A percentile compares a stretch with the other conserved stretches of the same genome.
Evolutionary conservation across 148 eudicot genomes (phyloP).

Genomic region (Suaeda aralocaspica): DNA sequence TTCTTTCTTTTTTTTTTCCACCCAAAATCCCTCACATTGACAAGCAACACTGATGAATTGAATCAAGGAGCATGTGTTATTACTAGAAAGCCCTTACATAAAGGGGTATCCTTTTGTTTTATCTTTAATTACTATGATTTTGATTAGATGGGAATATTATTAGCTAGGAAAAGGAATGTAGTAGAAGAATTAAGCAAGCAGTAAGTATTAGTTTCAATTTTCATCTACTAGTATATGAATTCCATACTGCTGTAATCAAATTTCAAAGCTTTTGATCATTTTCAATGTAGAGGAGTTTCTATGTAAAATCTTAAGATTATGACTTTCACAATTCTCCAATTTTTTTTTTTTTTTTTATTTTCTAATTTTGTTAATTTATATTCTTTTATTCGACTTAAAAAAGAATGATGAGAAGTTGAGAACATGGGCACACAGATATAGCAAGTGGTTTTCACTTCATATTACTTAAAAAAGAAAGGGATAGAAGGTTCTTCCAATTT

Average conservation of each 20-base stretch:
- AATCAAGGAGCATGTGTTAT: constrained; percentile 16
- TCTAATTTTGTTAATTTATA: too few relatives aligned
- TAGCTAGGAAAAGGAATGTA: constrained; percentile 13
- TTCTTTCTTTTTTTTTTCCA: background rate
- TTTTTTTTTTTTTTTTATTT: too few relatives aligned
- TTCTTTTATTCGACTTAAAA: too few relatives aligned
- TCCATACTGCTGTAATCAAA: constrained; percentile 28
- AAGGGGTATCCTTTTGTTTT: background rate
- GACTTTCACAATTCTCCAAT: background rate
- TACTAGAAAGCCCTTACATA: constrained; percentile 13
- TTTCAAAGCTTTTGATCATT: constrained; percentile 25
- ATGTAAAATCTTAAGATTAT: constrained; percentile 17
- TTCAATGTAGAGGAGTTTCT: constrained; percentile 31
- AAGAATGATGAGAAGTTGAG: constrained; percentile 9
- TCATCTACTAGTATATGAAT: constrained; percentile 19
- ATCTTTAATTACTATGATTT: background rate
- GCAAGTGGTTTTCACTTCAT: constrained; percentile 26
- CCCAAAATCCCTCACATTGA: constrained; percentile 18
- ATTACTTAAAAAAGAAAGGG: constrained; percentile 30
- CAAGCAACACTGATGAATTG: constrained; percentile 10
- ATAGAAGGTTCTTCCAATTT: constrained; percentile 56
- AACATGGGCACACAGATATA: constrained; percentile 18
- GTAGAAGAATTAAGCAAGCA: background rate
- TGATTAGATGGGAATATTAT: constrained; percentile 24
- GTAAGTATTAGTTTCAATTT: constrained; percentile 13